Conservation (phyloP, 345 rosid genomes). For the Moricandia arvensis region DNA sequence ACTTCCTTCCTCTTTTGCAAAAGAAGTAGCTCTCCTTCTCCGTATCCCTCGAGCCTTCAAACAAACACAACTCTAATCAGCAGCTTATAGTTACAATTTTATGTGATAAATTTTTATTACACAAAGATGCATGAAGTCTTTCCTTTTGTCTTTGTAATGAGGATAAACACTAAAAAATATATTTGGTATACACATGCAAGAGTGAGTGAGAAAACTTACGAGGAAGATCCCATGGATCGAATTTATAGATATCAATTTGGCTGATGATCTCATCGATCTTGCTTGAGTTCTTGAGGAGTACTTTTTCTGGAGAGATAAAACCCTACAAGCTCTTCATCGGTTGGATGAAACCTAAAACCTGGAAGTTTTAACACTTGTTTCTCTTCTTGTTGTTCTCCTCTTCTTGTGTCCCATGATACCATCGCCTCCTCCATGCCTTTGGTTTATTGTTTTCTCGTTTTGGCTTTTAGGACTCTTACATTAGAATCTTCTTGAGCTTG, state of each 20-base stretch:
- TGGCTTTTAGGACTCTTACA: conserved; percentile 7
- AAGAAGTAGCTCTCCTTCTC: conserved; percentile 83
- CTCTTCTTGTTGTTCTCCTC: not conserved
- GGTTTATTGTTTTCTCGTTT: conserved; percentile 4
- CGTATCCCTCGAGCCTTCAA: conserved; percentile 33
- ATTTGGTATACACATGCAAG: not conserved
- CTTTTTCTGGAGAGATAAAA: conserved; percentile 68
- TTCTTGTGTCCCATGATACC: conserved; percentile 18
- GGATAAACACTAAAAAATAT: not conserved
- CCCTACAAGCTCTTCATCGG: conserved; percentile 83
- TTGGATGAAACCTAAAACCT: conserved; percentile 88
- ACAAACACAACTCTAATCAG: not conserved
- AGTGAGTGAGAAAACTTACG: conserved; percentile 44
- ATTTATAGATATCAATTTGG: conserved; percentile 80
- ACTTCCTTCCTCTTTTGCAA: conserved; percentile 87
- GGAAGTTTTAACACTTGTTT: conserved; percentile 55
- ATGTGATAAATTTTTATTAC: not conserved
- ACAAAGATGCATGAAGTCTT: not conserved
- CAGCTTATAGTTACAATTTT: not conserved
- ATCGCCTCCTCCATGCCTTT: conserved; percentile 31
- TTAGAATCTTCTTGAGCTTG: conserved; percentile 35
- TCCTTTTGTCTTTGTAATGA: not conserved
- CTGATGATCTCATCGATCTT: conserved; percentile 62
- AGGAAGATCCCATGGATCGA: conserved; percentile 95
- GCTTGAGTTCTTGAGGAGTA: conserved; percentile 54